Conservation (phyloP, 331 rosid species). For the Quercus phellos region DNA sequence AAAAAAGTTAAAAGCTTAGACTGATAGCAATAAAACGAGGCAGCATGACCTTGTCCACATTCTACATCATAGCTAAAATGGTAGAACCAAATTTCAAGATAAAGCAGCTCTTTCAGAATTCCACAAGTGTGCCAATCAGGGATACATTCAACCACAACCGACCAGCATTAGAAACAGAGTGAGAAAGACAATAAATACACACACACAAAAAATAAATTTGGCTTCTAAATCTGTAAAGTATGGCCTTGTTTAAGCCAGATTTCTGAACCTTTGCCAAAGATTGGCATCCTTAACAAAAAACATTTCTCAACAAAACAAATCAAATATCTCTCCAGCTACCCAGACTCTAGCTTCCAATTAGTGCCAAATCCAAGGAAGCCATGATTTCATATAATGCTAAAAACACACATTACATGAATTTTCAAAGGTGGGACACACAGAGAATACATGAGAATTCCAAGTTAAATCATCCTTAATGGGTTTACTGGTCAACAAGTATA, state of each 20-base stretch:
- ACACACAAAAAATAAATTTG: background rate
- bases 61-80: background rate
- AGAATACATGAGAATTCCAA: background rate
- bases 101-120: background rate
- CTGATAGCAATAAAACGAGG: background rate
- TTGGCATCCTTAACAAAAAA: background rate
- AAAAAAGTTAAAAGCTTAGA: background rate
- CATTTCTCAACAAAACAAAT: background rate
- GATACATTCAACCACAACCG: background rate
- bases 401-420: background rate
- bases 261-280: background rate
- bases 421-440: background rate
- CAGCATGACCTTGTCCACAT: background rate
- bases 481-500: constrained; percentile 5
- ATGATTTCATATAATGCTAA: constrained; percentile 12
- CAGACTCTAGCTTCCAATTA: background rate
- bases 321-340: background rate
- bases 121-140: background rate
- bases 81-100: background rate
- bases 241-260: background rate
- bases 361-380: background rate
- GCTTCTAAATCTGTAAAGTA: background rate
- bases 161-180: background rate
- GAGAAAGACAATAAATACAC: background rate
- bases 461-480: constrained; percentile 7